These are phyloP conservation scores for Maudiozyma saulgeensis DNA, from an alignment of 805 yeast genomes.

Conservation along the genomic window DNA sequence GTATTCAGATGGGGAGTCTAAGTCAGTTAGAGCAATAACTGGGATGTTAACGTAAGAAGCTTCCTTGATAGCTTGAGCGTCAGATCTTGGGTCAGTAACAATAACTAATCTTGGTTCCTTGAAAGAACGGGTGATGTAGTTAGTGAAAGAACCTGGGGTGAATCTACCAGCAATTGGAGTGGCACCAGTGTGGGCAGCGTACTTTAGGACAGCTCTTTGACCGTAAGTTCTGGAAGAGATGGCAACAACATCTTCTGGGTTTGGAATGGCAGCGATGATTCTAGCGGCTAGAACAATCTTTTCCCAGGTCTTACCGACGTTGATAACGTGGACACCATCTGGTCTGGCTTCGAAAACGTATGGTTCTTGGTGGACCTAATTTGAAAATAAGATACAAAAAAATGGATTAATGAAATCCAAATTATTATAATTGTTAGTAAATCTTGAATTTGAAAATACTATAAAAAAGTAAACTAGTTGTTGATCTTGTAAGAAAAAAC, in stretches of 20 bases:
- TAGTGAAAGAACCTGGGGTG: conserved; percentile 99
- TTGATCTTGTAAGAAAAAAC: no score
- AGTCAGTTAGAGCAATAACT: conserved; percentile 97
- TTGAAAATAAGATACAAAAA: conserved; percentile 2
- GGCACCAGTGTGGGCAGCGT: conserved; percentile 99
- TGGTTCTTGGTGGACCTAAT: conserved; percentile 88
- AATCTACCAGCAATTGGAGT: conserved; percentile 99
- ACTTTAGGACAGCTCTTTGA: conserved; percentile 99
- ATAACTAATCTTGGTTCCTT: conserved; percentile 99
- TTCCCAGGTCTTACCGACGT: conserved; percentile 99
- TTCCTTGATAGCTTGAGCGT: conserved; percentile 99
- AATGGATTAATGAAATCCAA: neutral
- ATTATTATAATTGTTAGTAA: neutral
- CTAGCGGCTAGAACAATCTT: conserved; percentile 99
- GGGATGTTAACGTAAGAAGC: conserved; percentile 99
- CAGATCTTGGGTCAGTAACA: conserved; percentile 99
- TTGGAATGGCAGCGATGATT: conserved; percentile 98
- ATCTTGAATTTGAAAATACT: neutral
- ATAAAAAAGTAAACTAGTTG: no score
- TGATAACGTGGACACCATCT: conserved; percentile 98
- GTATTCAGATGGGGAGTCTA: conserved; percentile 97
- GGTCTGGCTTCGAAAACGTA: conserved; percentile 97
- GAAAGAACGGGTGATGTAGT: conserved; percentile 99
- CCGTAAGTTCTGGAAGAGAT: conserved; percentile 99
- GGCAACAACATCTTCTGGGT: conserved; percentile 96